Evolutionary conservation across 1,284 basidiomycete species (phyloP), one percentile per base, ranked within the genome.

Genomic region (Omphalotus olearius): DNA sequence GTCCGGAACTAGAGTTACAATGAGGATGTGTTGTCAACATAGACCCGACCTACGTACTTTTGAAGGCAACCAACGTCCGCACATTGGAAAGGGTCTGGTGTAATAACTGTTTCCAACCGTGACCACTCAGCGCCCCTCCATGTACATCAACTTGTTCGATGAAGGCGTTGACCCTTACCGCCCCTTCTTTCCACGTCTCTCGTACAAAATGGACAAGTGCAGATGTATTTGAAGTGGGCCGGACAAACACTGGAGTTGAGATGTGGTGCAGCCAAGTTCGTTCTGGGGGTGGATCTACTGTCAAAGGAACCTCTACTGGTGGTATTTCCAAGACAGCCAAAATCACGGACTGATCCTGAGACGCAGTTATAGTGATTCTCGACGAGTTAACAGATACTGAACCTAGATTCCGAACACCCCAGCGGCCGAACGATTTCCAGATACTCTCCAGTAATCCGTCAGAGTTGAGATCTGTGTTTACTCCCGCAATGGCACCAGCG

Each of bases 351-450:
- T 65, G 60, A 45, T 76, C 67, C 41, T 63, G 59, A 28, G 73
- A 63, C 3, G 82, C 72, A 18, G 68, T 66, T 1, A 88, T 63
- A 33, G 68, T 62, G 53, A 84, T 70, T 2, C 70, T 72, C 35
- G 72, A 74, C 40, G 83, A 65, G 42, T 74, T 69, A 42, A 85
- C 71, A 5, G 85, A 75, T n/a, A 86, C 76, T 16, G 65, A 69
- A 56, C 78, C 75, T 41, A 90, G 59, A 11, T 62, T 65, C 26
- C 71, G 70, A 33, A 89, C 74, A 2, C 84, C 78, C 77, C 84
- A 83, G 41, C 84, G 74, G 1, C 85, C 85, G 25, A 89, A 52
- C 1, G 75, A 69, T 65, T 84, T 88, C 80, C 82, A 85, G 20
- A 79, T 55, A 50, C 66, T 65, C 14, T 60, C 56, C 39, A 80